These are phyloP conservation scores for Ostreobium quekettii DNA, from an alignment of 139 green algal genomes.

Conservation along the genomic window DNA sequence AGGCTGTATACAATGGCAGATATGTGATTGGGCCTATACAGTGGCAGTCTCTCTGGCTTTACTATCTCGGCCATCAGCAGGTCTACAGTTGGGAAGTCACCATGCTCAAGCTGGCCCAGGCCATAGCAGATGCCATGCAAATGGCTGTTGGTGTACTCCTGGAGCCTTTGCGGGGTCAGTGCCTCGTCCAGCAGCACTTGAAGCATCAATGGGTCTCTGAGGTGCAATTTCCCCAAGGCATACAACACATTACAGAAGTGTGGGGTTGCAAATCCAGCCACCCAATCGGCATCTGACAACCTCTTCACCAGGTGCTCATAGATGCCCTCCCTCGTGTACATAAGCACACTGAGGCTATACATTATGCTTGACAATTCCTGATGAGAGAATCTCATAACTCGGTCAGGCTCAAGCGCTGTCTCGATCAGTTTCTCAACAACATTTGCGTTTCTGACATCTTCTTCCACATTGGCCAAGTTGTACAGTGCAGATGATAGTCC, in stretches of 20 bases:
- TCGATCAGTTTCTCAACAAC: not conserved
- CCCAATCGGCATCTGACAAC: not conserved
- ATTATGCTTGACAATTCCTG: conserved; percentile 9
- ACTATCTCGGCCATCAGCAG: not conserved
- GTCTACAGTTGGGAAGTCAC: not conserved
- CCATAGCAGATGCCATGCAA: not conserved
- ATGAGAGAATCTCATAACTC: not conserved
- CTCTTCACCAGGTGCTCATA: not conserved
- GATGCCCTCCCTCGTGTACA: not conserved
- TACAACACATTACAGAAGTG: conserved; percentile 9
- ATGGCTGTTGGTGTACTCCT: not conserved
- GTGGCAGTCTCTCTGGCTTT: not conserved
- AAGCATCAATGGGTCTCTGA: not conserved
- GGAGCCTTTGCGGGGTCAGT: not conserved
- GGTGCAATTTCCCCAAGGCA: not conserved
- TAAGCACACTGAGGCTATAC: conserved; percentile 2
- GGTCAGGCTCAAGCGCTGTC: not conserved
- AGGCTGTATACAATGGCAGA: conserved; percentile 1
- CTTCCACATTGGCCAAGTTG: not conserved
- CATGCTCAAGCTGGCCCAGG: not conserved
- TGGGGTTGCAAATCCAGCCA: not conserved
- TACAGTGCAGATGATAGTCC: conserved; percentile 1
- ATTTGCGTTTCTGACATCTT: not conserved
- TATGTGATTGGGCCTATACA: not conserved
- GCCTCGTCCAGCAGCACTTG: not conserved